Base-by-base conservation (phyloP, 139 green algal genomes). In the Choricystis sp. region DNA sequence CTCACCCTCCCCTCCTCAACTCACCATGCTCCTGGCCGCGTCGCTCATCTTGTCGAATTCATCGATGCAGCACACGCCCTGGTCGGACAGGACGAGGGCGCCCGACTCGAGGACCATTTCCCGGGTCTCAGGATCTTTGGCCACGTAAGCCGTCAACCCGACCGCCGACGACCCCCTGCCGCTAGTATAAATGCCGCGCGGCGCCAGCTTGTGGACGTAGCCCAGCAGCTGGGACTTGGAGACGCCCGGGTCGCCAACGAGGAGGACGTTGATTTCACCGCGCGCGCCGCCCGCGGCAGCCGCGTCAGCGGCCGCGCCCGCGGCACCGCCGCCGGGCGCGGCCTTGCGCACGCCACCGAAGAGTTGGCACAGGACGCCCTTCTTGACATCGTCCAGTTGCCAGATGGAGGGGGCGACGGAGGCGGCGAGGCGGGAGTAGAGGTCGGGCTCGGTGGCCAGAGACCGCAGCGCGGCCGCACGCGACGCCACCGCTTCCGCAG, bases 11-110 rank as follows among this genome's bases (percentile, higher is more conserved):
- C 57, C 9, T 19, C 57, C 24, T 20, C 21, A 61, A 26, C 67
- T 60, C 67, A 87, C 76, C 84, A 94, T 95, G 69, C 71, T 85
- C 29, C 93, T 75, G 5, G 89, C 89, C n/a, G 72, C 72, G 26
- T 98, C 92, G 66, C 76, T 89, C 86, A 98, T 96, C 79, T 98
- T 98, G 81, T 98, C 92, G 73, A 98, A 98, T 81, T 98, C 92
- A 71, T 98, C 90, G 69, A 98, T 98, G 83, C 89, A 97, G 86
- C 92, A 98, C 21, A 97, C 78, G 67, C 92, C 90, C 1, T 75
- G 70, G 72, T 97, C 90, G 22, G 69, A 85, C 49, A 99, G 81
- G 68, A 98, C 93, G 62, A 99, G 79, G 19, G 92, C 92, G 27
- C 92, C 93, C 26, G 73, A 86, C 82, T 98, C 93, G 64, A 98